Evolutionary conservation across 2,329 filamentous ascomycete genomes (phyloP), one percentile per base, ranked within the genome.

Genomic region (Dichotomopilus funicola): DNA sequence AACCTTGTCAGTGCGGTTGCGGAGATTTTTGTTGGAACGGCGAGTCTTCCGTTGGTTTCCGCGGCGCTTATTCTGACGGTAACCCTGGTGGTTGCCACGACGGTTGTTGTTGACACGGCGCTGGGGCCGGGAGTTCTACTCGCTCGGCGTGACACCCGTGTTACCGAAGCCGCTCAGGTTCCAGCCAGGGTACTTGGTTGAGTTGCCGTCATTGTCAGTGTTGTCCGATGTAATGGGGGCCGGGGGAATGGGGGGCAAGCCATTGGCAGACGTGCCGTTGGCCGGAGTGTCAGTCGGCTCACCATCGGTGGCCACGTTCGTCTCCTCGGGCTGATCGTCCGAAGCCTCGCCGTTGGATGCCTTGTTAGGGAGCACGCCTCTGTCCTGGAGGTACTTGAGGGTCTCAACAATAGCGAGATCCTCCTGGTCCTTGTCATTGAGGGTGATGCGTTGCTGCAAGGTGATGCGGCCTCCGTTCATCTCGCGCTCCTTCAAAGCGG

Each of bases 371-470:
- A 82, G 73, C 49, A 79, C 67, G n/a, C 80, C 80, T 66, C 78
- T 82, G 45, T 83, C 75, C 61, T 82, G 80, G 58, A 86, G 75
- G 63, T 85, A 84, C 63, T 85, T 80, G 59, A 87, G 82, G 5
- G 81, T 83, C 67, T 83, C 80, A 52, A 87, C 76, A 59, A 86
- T 80, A 7, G 82, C 80, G 62, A 86, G 73, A 65, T 87, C 83
- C 64, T 86, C 82, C 65, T 86, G 82, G 59, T 85, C 81, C 65
- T 85, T 85, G 66, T 86, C 83, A 72, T 86, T 86, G 52, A 86
- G 73, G 56, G 81, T 77, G 53, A 87, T 71, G 43, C 83, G 81
- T 67, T 87, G 83, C 68, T 83, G 79, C 53, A 86, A 77, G 4
- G 83, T 86, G 70, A 86, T 78, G 50, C 80, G 79, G 47, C 83